phyloP scores from a whole-genome alignment of 257 asterid genomes.

The Lithospermum erythrorhizon region DNA sequence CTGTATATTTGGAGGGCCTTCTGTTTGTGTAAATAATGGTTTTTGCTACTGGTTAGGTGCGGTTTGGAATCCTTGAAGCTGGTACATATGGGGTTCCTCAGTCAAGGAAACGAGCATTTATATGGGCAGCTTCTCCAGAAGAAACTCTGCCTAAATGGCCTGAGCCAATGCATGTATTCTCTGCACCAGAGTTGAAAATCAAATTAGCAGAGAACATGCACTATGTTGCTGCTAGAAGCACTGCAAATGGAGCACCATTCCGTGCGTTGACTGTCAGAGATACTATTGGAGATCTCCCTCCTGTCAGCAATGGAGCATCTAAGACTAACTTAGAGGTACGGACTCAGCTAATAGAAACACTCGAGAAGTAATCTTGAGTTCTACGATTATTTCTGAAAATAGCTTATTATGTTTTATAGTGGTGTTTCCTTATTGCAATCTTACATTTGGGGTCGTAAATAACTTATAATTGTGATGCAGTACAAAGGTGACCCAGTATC shows the following conservation, averaged over 20 bases:
- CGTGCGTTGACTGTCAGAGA: slow-evolving; percentile 94
- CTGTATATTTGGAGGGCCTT: neutral
- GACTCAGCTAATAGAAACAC: neutral
- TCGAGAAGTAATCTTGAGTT: neutral
- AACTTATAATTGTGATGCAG: slow-evolving; percentile 35
- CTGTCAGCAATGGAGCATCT: slow-evolving; percentile 83
- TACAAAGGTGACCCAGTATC: slow-evolving; percentile 62
- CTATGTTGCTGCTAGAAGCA: slow-evolving; percentile 75
- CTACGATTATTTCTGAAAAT: neutral
- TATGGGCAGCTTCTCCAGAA: slow-evolving; percentile 3
- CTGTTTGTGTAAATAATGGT: neutral
- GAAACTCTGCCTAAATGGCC: slow-evolving; percentile 76
- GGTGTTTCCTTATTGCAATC: slow-evolving; percentile 1
- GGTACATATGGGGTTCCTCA: slow-evolving; percentile 3
- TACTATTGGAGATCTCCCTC: slow-evolving; percentile 91
- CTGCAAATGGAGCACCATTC: slow-evolving; percentile 83
- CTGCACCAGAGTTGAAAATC: slow-evolving; percentile 70
- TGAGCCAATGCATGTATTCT: slow-evolving; percentile 94
- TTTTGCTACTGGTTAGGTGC: slow-evolving; percentile 12
- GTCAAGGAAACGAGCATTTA: slow-evolving; percentile 2
- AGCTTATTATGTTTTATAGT: neutral
- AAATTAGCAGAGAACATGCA: slow-evolving; percentile 42
- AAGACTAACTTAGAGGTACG: slow-evolving; percentile 47
- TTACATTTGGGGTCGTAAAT: neutral
- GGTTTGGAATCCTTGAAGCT: slow-evolving; percentile 3